phyloP scores from a whole-genome alignment of 768 basidiomycete species.

The Leccinum incarnatum region DNA sequence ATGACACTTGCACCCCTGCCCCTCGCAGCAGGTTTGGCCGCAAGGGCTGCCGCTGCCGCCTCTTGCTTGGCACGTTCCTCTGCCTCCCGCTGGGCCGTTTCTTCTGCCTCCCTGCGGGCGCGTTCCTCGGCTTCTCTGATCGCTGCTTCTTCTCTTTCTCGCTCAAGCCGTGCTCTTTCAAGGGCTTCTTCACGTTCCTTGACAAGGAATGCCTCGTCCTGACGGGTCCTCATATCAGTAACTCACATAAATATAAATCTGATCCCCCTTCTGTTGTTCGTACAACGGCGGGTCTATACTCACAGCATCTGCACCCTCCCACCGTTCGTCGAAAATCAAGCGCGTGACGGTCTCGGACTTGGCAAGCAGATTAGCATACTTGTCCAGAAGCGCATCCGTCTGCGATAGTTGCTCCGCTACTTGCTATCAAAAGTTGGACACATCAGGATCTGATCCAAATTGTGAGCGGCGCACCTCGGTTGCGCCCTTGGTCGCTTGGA shows the following conservation, averaged over 20 bases:
- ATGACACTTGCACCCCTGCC: constrained; percentile 44
- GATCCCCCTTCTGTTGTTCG: neutral
- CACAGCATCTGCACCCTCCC: constrained; percentile 73
- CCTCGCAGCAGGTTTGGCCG: constrained; percentile 23
- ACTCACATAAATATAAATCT: neutral
- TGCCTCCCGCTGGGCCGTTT: constrained; percentile 40
- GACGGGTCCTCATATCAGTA: neutral
- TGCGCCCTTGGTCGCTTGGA: constrained; percentile 60
- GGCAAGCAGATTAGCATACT: constrained; percentile 66
- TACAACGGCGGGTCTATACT: constrained; percentile 23
- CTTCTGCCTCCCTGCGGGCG: constrained; percentile 29
- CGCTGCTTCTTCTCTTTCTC: constrained; percentile 34
- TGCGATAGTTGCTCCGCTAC: constrained; percentile 65
- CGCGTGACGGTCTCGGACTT: constrained; percentile 67
- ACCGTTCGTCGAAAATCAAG: constrained; percentile 73
- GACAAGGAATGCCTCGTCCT: constrained; percentile 62
- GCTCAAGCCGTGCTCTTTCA: constrained; percentile 33
- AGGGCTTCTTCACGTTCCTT: constrained; percentile 38
- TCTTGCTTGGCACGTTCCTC: constrained; percentile 52
- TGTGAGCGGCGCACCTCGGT: constrained; percentile 53
- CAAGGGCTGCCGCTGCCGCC: constrained; percentile 40
- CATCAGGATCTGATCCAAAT: neutral
- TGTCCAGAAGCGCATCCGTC: constrained; percentile 71
- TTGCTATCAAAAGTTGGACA: constrained; percentile 40
- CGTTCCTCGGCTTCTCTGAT: constrained; percentile 41